Evolutionary conservation across 1,284 basidiomycete species (phyloP).

Genomic region (Naganishia liquefaciens): DNA sequence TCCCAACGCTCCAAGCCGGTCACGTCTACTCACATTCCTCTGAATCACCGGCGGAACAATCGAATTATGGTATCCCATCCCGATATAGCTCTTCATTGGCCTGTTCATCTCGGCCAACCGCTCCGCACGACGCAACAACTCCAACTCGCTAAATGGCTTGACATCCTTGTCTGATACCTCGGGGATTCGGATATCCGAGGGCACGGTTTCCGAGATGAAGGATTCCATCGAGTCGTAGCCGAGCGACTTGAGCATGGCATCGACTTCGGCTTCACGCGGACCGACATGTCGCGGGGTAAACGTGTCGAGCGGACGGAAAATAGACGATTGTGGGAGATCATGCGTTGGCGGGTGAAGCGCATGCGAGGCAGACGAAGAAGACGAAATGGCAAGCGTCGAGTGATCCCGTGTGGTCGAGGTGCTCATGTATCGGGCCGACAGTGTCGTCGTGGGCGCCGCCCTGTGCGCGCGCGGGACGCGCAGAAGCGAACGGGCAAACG

Average conservation of each 20-base stretch:
- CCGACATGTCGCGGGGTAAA: slow-evolving; percentile 88
- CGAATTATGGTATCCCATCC: slow-evolving; percentile 96
- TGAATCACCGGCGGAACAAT: slow-evolving; percentile 90
- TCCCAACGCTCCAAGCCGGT: background rate
- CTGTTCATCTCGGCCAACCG: slow-evolving; percentile 76
- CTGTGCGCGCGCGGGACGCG: slow-evolving; percentile 18
- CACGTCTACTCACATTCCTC: slow-evolving; percentile 68
- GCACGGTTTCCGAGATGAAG: slow-evolving; percentile 79
- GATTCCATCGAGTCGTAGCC: slow-evolving; percentile 84
- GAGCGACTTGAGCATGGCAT: slow-evolving; percentile 73
- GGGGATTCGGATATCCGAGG: slow-evolving; percentile 72
- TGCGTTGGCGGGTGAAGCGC: slow-evolving; percentile 40
- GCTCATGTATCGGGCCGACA: slow-evolving; percentile 1
- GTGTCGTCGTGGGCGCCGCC: slow-evolving; percentile 7
- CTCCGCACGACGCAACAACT: slow-evolving; percentile 75
- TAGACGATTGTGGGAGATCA: slow-evolving; percentile 42
- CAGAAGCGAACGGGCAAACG: slow-evolving; percentile 4
- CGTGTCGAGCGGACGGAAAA: slow-evolving; percentile 78
- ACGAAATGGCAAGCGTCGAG: slow-evolving; percentile 51
- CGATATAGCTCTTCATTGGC: slow-evolving; percentile 87
- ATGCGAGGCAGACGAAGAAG: slow-evolving; percentile 45
- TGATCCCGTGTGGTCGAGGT: background rate
- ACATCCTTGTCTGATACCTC: slow-evolving; percentile 69
- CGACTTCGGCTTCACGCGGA: slow-evolving; percentile 72
- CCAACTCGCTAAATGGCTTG: slow-evolving; percentile 77